Evolutionary conservation across 208 protist species (phyloP).

Genomic region (Trypanosoma cruzi): DNA sequence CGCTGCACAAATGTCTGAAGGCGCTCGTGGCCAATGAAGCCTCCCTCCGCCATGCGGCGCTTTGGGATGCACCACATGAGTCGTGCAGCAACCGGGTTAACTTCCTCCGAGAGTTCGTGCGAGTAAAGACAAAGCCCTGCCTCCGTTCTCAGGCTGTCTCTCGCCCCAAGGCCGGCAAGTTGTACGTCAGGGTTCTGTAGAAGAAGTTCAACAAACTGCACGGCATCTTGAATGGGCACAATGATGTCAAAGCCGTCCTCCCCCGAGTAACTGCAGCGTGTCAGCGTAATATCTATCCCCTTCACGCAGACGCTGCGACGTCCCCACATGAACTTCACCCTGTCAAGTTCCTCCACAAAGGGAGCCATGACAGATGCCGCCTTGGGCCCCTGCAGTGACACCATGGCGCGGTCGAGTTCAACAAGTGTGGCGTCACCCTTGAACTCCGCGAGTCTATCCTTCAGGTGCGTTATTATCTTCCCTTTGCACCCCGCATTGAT

Average conservation of each 20-base stretch:
- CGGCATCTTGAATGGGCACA: constrained; percentile 43
- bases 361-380: constrained; percentile 57
- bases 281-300: constrained; percentile 57
- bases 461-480: constrained; percentile 93
- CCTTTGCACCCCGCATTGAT: constrained; percentile 96
- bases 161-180: constrained; percentile 93
- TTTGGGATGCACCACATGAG: constrained; percentile 97
- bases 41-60: constrained; percentile 91
- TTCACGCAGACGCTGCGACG: constrained; percentile 44
- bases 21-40: constrained; percentile 92
- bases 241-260: constrained; percentile 99
- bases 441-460: constrained; percentile 41
- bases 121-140: constrained; percentile 98
- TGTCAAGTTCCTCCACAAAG: constrained; percentile 38
- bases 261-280: constrained; percentile 98
- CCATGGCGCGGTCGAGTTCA: constrained; percentile 70
- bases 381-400: constrained; percentile 95
- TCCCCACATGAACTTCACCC: constrained; percentile 89
- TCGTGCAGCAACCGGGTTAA: constrained; percentile 93
- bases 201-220: constrained; percentile 60
- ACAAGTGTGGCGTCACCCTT: constrained; percentile 86
- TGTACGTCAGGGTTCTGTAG: constrained; percentile 42
- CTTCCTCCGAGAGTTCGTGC: constrained; percentile 96
- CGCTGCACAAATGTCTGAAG: constrained; percentile 68
- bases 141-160: constrained; percentile 97